Evolutionary conservation across 768 basidiomycete species (phyloP).

Genomic region (Tremella fuciformis): DNA sequence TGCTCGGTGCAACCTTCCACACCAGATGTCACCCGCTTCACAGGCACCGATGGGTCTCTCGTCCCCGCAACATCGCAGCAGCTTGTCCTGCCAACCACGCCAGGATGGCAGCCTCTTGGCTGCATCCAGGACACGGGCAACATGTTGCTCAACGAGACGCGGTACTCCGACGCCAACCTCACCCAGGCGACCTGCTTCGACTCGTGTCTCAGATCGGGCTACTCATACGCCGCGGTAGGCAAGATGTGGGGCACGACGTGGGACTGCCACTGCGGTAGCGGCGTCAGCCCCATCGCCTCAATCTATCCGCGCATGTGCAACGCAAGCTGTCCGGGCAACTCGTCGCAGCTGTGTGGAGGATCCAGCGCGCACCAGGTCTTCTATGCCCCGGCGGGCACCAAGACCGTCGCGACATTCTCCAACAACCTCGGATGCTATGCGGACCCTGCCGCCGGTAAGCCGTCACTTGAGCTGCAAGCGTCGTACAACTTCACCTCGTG

Average conservation of each 20-base stretch:
- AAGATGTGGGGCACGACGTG: background rate
- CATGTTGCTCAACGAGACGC: constrained; percentile 9
- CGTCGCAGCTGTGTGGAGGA: constrained; percentile 29
- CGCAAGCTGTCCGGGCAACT: constrained; percentile 30
- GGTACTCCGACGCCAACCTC: constrained; percentile 15
- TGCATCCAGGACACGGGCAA: constrained; percentile 21
- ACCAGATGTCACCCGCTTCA: constrained; percentile 30
- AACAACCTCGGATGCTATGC: constrained; percentile 11
- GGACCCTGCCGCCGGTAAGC: constrained; percentile 19
- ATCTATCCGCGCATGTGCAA: constrained; percentile 14
- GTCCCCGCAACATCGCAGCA: constrained; percentile 13
- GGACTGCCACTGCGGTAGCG: no score
- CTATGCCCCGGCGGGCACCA: constrained; percentile 26
- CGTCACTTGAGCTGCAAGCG: constrained; percentile 14
- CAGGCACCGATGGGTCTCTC: constrained; percentile 36
- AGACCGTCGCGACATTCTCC: background rate
- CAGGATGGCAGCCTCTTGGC: constrained; percentile 34
- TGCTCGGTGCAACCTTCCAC: constrained; percentile 22
- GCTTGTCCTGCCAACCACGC: constrained; percentile 22
- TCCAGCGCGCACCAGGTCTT: constrained; percentile 19
- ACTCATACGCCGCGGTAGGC: constrained; percentile 16
- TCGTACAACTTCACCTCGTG: constrained; percentile 34
- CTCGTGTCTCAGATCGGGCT: constrained; percentile 16
- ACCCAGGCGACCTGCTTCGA: constrained; percentile 21
- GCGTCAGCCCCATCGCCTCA: no score